These are phyloP conservation scores for Starmerella powellii DNA, from an alignment of 805 yeast species.

Conservation along the genomic window DNA sequence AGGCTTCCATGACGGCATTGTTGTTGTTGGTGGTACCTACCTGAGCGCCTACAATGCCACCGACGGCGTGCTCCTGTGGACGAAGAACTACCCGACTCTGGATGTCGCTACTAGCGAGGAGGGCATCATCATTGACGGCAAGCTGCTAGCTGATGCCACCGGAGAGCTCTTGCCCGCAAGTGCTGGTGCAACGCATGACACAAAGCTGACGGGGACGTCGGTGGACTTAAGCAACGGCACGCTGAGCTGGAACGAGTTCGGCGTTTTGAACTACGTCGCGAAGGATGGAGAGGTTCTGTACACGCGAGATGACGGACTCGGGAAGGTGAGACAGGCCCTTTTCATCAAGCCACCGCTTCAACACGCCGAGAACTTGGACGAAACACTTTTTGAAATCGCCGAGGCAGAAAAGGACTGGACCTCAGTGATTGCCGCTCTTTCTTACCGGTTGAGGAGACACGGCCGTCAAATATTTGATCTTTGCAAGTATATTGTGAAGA, in stretches of 20 bases:
- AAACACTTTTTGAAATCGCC: neutral
- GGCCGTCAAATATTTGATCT: conserved; percentile 4
- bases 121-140: neutral
- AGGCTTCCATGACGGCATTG: conserved; percentile 4
- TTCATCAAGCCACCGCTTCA: conserved; percentile 17
- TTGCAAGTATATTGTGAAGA: neutral
- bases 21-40: conserved; percentile 12
- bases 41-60: conserved; percentile 12
- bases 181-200: neutral
- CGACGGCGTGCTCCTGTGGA: conserved; percentile 16
- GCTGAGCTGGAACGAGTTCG: conserved; percentile 11
- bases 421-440: neutral
- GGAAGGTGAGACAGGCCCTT: conserved; percentile 20
- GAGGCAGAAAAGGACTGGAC: neutral
- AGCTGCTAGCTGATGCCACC: neutral
- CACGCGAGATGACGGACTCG: conserved; percentile 27
- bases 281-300: conserved; percentile 13
- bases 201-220: neutral
- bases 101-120: neutral
- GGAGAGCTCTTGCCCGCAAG: neutral
- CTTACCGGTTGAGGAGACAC: conserved; percentile 2
- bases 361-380: neutral
- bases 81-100: neutral
- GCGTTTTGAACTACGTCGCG: conserved; percentile 4
- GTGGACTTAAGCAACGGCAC: conserved; percentile 1